Conservation (phyloP, 116 monocot genomes). For the Cymodocea nodosa region DNA sequence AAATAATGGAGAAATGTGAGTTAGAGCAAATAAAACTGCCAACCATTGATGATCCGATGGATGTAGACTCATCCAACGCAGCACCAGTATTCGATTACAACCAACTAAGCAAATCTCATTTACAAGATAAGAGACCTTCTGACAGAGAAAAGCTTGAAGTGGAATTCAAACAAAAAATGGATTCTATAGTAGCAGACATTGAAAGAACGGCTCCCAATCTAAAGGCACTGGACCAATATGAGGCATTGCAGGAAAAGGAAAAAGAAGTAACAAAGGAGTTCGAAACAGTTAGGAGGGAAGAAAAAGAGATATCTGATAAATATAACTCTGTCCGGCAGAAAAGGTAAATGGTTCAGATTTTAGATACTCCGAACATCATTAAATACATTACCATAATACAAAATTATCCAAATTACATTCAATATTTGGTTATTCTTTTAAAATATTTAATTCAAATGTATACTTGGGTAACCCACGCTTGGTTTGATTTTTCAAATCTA, state of each 20-base stretch:
- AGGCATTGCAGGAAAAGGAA: slow-evolving; percentile 71
- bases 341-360: slow-evolving; percentile 30
- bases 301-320: slow-evolving; percentile 78
- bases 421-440: too few species aligned
- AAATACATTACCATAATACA: too few species aligned
- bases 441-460: too few species aligned
- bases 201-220: slow-evolving; percentile 85
- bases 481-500: too few species aligned
- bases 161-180: slow-evolving; percentile 81
- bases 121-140: slow-evolving; percentile 57
- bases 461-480: too few species aligned
- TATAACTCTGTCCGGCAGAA: slow-evolving; percentile 73
- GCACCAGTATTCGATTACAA: slow-evolving; percentile 56
- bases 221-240: slow-evolving; percentile 96
- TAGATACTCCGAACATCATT: background rate
- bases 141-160: slow-evolving; percentile 71
- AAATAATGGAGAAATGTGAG: slow-evolving; percentile 78
- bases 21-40: slow-evolving; percentile 87
- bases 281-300: slow-evolving; percentile 74
- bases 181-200: slow-evolving; percentile 59
- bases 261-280: slow-evolving; percentile 65
- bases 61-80: slow-evolving; percentile 38
- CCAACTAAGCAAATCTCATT: slow-evolving; percentile 40
- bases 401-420: too few species aligned
- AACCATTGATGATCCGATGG: slow-evolving; percentile 70